Percentiles rank a stretch among this genome's conserved stretches.
These are phyloP conservation scores for Pseudogymnoascus destructans DNA, from an alignment of 2,329 filamentous ascomycete species.

Conservation along the genomic window DNA sequence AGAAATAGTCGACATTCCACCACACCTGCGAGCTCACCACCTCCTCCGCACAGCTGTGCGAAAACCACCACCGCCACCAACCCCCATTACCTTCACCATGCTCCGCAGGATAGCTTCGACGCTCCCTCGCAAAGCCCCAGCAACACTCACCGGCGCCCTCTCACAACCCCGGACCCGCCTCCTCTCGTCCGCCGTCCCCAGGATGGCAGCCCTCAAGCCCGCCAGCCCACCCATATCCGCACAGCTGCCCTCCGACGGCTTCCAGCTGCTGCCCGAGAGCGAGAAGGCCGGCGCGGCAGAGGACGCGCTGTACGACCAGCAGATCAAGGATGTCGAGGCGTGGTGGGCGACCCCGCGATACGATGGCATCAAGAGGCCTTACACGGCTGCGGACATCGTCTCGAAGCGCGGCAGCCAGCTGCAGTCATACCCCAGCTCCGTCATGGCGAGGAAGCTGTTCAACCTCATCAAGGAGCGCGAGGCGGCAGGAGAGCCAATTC, in stretches of 20 bases:
- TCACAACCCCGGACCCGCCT: slow-evolving; percentile 13
- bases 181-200: slow-evolving; percentile 18
- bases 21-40: background rate
- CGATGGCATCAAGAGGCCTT: slow-evolving; percentile 81
- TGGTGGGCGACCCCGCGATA: slow-evolving; percentile 87
- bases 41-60: background rate
- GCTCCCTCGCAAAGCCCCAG: slow-evolving; percentile 18
- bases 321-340: slow-evolving; percentile 70
- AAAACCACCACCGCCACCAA: background rate
- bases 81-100: slow-evolving; percentile 17
- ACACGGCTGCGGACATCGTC: slow-evolving; percentile 80
- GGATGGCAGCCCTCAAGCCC: slow-evolving; percentile 20
- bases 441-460: slow-evolving; percentile 93
- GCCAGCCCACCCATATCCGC: slow-evolving; percentile 22
- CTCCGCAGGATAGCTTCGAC: slow-evolving; percentile 21
- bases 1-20: background rate
- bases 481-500: slow-evolving; percentile 71
- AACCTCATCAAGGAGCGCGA: slow-evolving; percentile 69
- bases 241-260: slow-evolving; percentile 49
- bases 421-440: slow-evolving; percentile 78
- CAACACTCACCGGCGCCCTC: slow-evolving; percentile 14
- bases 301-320: slow-evolving; percentile 71
- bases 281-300: slow-evolving; percentile 70
- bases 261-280: slow-evolving; percentile 68
- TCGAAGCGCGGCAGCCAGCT: slow-evolving; percentile 82